Evolutionary conservation across 495 filamentous ascomycete genomes (phyloP), one percentile per base, ranked within the genome.

Genomic region (Thozetella sp.): DNA sequence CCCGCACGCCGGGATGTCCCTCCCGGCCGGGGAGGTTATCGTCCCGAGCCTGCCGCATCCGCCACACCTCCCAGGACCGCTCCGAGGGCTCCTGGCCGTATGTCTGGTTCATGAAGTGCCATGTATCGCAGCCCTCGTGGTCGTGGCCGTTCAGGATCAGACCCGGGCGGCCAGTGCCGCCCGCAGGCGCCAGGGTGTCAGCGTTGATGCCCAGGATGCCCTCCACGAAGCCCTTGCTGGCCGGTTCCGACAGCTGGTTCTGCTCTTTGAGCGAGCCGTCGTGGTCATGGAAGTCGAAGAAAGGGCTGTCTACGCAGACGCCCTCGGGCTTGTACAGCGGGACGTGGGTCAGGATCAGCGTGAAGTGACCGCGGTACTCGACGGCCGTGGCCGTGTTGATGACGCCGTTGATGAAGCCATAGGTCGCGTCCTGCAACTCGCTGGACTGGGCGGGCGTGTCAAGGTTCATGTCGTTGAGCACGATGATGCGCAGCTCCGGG

Each of bases 121-220:
- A 87, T 0, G 86, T 88, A 72, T 97, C 93, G 66, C 95, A 99
- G 2, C 95, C 95, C 57, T 90, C 88, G 66, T 99, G 95, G 66
- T 99, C 95, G 65, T 99, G 95, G 0, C 95, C 95, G 15, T 92
- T 97, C 3, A 99, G 73, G 13, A 99, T 85, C 11, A 98, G 68
- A 12, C 85, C 87, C 13, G 61, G 67, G 17, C 89, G 76, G 2
- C 91, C 91, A 27, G 71, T 69, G 2, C 90, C 90, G 12, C 73
- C 67, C 12, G 72, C 82, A 2, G 81, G 72, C 0, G 82, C 85
- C 43, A 77, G 67, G 15, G 68, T 60, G 25, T 88, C 80, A 0
- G 85, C 86, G 62, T 77, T 91, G 69, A 93, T 83, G 2, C 93
- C 92, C 62, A 90, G 93, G 11, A 97, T 82, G 0, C 90, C 89